phyloP scores from a whole-genome alignment of 2,329 filamentous ascomycete genomes.

The Botrytis fragariae region DNA sequence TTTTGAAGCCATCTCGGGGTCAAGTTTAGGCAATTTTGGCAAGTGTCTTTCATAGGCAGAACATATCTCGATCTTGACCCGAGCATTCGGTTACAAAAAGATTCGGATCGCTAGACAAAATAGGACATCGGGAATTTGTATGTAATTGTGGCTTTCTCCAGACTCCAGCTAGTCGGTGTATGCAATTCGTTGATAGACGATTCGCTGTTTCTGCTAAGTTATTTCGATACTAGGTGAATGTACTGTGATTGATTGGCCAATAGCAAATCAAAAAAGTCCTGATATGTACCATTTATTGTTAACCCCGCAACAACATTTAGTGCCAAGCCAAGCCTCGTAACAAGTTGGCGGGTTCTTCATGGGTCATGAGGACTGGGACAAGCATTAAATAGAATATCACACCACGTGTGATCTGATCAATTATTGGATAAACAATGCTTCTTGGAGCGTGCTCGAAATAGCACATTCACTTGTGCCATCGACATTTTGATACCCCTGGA shows the following conservation, averaged over 20 bases:
- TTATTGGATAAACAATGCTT: background rate
- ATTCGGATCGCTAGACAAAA: background rate
- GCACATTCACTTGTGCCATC: background rate
- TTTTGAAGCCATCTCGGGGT: background rate
- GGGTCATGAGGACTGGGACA: conserved; percentile 7
- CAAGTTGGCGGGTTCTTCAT: conserved; percentile 5
- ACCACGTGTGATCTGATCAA: background rate
- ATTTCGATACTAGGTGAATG: background rate
- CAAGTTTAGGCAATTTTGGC: background rate
- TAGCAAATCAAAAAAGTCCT: background rate
- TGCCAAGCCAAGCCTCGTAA: conserved; percentile 9
- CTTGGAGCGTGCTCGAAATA: background rate
- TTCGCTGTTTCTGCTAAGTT: background rate
- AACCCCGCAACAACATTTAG: conserved; percentile 5
- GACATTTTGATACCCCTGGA: background rate
- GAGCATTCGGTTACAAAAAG: background rate
- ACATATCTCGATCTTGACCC: background rate
- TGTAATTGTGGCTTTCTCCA: background rate
- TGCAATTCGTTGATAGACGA: background rate
- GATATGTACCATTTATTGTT: background rate
- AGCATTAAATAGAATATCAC: background rate
- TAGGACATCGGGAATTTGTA: background rate
- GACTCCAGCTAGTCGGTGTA: background rate
- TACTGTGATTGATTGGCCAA: background rate
- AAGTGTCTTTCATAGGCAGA: background rate